Evolutionary conservation across 2,329 filamentous ascomycete species (phyloP).

Genomic region (Phaeosphaeriaceae sp.): DNA sequence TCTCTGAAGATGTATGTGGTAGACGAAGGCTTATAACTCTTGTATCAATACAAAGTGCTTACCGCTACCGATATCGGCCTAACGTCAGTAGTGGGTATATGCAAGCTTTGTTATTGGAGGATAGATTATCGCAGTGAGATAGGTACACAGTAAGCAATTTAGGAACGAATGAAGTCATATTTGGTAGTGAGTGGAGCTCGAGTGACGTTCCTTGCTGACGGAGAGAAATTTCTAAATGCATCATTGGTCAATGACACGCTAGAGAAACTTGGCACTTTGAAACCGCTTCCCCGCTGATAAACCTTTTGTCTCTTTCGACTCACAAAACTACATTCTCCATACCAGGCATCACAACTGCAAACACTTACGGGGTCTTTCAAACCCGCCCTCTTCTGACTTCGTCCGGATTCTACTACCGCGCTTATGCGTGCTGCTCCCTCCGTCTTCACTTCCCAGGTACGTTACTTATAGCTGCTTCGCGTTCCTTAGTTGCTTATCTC

Average conservation of each 20-base stretch:
- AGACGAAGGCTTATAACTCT: no score
- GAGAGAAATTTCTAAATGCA: constrained; percentile 4
- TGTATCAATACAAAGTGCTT: no score
- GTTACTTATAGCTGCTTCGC: constrained; percentile 27
- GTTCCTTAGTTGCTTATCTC: constrained; percentile 36
- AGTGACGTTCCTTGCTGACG: no score
- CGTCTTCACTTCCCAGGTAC: constrained; percentile 61
- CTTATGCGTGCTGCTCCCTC: constrained; percentile 59
- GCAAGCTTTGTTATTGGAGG: no score
- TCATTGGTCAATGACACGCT: constrained; percentile 14
- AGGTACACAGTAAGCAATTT: no score
- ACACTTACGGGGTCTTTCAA: constrained; percentile 24
- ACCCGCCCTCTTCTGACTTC: constrained; percentile 36
- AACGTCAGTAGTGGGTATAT: no score
- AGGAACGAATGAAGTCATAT: no score
- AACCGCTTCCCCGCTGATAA: constrained; percentile 8
- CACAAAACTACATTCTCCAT: constrained; percentile 13
- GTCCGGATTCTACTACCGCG: constrained; percentile 38
- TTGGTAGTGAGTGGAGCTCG: no score
- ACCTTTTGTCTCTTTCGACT: constrained; percentile 21
- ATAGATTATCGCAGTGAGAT: no score
- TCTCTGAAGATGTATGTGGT: no score
- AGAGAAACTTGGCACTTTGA: neutral
- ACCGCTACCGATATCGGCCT: no score
- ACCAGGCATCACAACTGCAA: constrained; percentile 12